Evolutionary conservation across 371 early-diverging fungal species (phyloP).

Genomic region (Phascolomyces articulosus): DNA sequence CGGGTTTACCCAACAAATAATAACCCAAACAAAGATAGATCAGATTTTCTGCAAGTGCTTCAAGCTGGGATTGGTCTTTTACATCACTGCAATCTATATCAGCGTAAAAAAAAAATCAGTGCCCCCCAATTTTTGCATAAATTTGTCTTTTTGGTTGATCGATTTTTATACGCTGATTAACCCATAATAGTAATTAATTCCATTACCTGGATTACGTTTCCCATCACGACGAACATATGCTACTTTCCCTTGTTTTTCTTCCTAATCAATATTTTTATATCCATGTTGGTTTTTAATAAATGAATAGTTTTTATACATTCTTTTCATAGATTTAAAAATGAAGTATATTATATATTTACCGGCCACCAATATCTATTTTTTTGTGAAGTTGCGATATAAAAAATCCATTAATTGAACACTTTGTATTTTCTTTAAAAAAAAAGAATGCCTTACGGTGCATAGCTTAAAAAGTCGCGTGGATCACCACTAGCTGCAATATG

Average conservation of each 20-base stretch:
- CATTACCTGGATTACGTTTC: slow-evolving; percentile 42
- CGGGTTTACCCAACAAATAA: slow-evolving; percentile 26
- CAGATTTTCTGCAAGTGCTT: slow-evolving; percentile 36
- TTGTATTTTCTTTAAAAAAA: no score
- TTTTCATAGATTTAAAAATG: no score
- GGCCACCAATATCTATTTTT: slow-evolving; percentile 46
- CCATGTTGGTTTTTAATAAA: no score
- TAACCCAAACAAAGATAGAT: slow-evolving; percentile 37
- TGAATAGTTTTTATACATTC: no score
- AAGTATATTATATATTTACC: slow-evolving; percentile 28
- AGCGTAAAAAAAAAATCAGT: neutral
- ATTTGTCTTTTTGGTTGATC: neutral
- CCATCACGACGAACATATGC: slow-evolving; percentile 44
- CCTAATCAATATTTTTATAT: no score
- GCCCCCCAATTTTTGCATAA: no score
- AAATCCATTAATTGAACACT: no score
- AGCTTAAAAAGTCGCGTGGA: slow-evolving; percentile 39
- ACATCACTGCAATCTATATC: slow-evolving; percentile 25
- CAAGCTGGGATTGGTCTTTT: slow-evolving; percentile 41
- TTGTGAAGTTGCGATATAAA: no score
- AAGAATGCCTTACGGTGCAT: slow-evolving; percentile 40
- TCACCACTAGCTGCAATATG: slow-evolving; percentile 43
- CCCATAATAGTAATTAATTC: neutral
- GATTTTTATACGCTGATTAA: neutral
- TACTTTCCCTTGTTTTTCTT: slow-evolving; percentile 9